Evolutionary conservation across 352 stramenopile species (phyloP), one percentile per base, ranked within the genome.

Genomic region (Globisporangium heterothallicum): DNA sequence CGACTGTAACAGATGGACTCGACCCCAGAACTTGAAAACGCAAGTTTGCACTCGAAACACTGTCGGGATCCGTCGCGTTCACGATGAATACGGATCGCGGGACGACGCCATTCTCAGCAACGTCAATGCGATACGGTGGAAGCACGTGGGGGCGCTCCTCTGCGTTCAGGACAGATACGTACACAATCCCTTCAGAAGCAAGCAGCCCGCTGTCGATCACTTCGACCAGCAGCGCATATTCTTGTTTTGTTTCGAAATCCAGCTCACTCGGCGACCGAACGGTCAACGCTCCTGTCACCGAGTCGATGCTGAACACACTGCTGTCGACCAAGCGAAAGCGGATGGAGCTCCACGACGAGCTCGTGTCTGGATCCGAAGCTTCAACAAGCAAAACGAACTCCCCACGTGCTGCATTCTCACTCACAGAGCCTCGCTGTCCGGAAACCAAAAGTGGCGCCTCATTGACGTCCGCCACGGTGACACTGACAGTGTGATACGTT

Each of bases 1-100:
- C 49, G 21, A 56, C 42, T 21, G 18, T 34, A 12, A 49, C 6
- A 14, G 22, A 32, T 14, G 38, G 5, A 29, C 9, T 48, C 8
- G 19, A 21, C 53, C 48, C 27, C 45, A 49, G 7, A 2, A 73
- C 18, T 19, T 56, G 47, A 44, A 67, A 78, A 1, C 45, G 47
- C 27, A 85, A 45, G 16, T 68, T 41, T 4, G 75, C 59, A 6
- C 29, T 64, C 2, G 69, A 68, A 9, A 52, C 43, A 48, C 61
- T 63, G 18, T 86, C 74, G 2, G 72, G 74, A 36, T 86, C 74
- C 0, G 63, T 68, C 2, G 69, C 69, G 41, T 81, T 78, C 0
- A 81, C 42, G 6, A 70, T 50, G 19, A 74, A 63, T 1, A 86
- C 22, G 6, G 56, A 66, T 7, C 65, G 64, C 16, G 74, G 74